Base-by-base conservation (phyloP, 2,329 filamentous ascomycete genomes). In the Pseudogymnoascus sp. region DNA sequence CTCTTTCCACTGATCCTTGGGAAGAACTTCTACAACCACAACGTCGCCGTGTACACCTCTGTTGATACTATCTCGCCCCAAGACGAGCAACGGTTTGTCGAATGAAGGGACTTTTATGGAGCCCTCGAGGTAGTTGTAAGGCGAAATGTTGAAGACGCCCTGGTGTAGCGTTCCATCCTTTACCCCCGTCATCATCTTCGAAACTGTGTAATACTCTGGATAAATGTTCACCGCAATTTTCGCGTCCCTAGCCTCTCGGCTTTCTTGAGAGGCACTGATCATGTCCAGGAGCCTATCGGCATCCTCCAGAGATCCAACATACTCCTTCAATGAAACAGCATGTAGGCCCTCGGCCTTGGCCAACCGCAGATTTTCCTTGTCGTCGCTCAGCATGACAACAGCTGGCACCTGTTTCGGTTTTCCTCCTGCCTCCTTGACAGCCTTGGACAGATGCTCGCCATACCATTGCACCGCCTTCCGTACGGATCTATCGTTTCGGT, bases 91-190 rank as follows among this genome's bases (percentile, higher is more conserved):
- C 1, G 92, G 83, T 70, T 94, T 95, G 64, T 94, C 88, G 70
- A 99, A 99, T 4, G 92, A 86, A 0, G 92, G 86, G 0, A 96
- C 92, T 69, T 93, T 88, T 65, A 97, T 89, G 0, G 91, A 92
- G 1, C 91, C 94, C 74, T 99, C 94, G 10, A 99, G 81, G 70
- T 97, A 99, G 77, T 99, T 99, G 80, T 97, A 99, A 0, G 91
- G 91, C 6, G 94, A 97, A 29, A 97, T 91, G 71, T 92, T 96
- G 78, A 97, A 99, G 23, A 90, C 87, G 6, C 94, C 94, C 76
- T 99, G 93, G 73, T 99, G 94, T 69, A 99, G 78, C 61, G 91
- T 86, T 4, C 92, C 92, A 60, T 86, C 86, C 78, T 95, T 95
- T 62, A 97, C 83, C 0, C 92, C 93, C 4, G 94, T 99, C 83